Conservation (phyloP, 2,329 filamentous ascomycete genomes). For the Metarhizium rileyi region DNA sequence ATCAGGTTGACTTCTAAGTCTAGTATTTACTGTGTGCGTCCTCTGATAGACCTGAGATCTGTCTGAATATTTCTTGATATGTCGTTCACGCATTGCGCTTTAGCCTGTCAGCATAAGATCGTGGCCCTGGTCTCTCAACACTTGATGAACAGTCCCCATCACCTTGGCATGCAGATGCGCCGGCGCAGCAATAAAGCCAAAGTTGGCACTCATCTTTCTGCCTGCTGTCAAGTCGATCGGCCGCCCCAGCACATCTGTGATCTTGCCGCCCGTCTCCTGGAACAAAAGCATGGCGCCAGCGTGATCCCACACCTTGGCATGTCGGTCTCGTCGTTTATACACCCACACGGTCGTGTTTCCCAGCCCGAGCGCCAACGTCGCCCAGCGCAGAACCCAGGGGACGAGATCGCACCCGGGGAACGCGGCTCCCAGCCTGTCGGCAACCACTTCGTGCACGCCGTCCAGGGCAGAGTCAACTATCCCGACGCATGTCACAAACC, state of each 20-base stretch:
- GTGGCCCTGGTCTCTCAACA: conserved; percentile 41
- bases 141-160: conserved; percentile 62
- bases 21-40: neutral
- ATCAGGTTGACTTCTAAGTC: neutral
- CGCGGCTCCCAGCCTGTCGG: conserved; percentile 28
- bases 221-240: conserved; percentile 40
- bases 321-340: conserved; percentile 37
- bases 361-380: conserved; percentile 39
- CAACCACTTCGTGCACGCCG: conserved; percentile 35
- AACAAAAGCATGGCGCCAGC: conserved; percentile 50
- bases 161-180: conserved; percentile 32
- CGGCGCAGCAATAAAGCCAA: conserved; percentile 47
- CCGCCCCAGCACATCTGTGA: conserved; percentile 44
- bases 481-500: conserved; percentile 37
- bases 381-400: conserved; percentile 49
- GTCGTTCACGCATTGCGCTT: neutral
- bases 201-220: conserved; percentile 39
- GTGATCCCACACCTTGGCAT: conserved; percentile 50
- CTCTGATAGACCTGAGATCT: neutral
- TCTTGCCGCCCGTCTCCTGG: conserved; percentile 43
- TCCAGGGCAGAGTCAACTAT: conserved; percentile 38
- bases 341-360: conserved; percentile 48
- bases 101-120: conserved; percentile 11
- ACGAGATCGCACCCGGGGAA: conserved; percentile 43
- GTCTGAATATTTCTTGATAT: neutral